Conservation (phyloP, 352 stramenopile species). For the Pythium sukuiense region DNA sequence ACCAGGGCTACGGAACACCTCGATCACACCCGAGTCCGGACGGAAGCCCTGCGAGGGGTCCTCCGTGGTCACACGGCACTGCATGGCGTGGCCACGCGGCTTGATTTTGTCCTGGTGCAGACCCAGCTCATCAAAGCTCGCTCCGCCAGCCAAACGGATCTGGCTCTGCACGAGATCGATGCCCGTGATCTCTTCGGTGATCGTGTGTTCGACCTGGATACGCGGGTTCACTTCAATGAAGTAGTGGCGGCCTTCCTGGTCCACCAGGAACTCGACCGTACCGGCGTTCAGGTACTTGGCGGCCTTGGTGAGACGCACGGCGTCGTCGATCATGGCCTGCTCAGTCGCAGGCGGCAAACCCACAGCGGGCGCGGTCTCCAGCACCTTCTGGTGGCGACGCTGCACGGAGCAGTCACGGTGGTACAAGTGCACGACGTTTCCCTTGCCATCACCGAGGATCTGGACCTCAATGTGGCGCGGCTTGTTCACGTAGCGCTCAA, state of each 20-base stretch:
- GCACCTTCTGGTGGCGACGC: conserved; percentile 97
- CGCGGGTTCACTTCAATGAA: conserved; percentile 99
- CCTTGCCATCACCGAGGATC: conserved; percentile 94
- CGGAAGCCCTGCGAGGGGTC: conserved; percentile 94
- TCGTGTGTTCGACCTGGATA: conserved; percentile 95
- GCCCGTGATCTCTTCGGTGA: conserved; percentile 92
- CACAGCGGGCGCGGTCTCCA: conserved; percentile 93
- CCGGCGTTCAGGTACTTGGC: conserved; percentile 96
- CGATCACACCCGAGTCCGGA: conserved; percentile 96
- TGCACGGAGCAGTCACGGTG: conserved; percentile 98
- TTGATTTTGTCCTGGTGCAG: conserved; percentile 94
- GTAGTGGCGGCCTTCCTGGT: conserved; percentile 91
- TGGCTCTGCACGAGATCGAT: conserved; percentile 97
- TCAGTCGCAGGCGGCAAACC: conserved; percentile 81
- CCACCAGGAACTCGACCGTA: conserved; percentile 98
- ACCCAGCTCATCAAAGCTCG: conserved; percentile 92
- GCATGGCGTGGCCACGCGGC: conserved; percentile 93
- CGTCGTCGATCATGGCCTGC: conserved; percentile 92
- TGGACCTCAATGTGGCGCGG: conserved; percentile 98
- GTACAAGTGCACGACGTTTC: conserved; percentile 94
- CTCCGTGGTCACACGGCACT: conserved; percentile 97
- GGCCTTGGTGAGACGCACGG: conserved; percentile 87
- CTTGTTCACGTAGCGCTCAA: conserved; percentile 95
- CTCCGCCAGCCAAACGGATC: conserved; percentile 93
- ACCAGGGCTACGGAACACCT: conserved; percentile 93